Base-by-base conservation (phyloP, 2,329 filamentous ascomycete genomes). In the Exophiala mesophila region DNA sequence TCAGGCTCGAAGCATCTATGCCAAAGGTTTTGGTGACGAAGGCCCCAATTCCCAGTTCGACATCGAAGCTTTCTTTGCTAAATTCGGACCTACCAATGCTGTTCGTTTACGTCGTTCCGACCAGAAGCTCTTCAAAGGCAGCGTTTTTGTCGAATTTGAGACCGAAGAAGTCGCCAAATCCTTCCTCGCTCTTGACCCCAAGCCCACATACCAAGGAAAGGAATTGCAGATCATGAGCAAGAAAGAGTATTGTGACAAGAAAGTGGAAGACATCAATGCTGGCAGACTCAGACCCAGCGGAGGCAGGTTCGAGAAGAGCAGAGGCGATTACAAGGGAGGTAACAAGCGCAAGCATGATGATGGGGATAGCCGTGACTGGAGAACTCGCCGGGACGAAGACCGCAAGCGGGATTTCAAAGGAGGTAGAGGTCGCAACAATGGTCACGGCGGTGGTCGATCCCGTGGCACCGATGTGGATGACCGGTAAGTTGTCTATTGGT, bases 141-240 rank as follows among this genome's bases (percentile, higher is more conserved):
- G 88, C 55, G 87, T 95, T 45, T 97, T 96, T 61, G 87, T 95
- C 53, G 90, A 96, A 66, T 98, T 97, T 64, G 75, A 78, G 49
- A 78, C 78, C 36, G 83, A 88, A 59, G 86, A 94, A 55, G 76
- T 79, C 16, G 82, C 86, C 57, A 76, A 88, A 63, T 80, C 80
- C 45, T 98, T 98, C 68, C 70, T 96, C 48, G 79, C 72, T 10
- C 70, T 88, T 29, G 84, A 94, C 41, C 82, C 86, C 15, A 82
- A 84, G 64, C 92, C 92, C 46, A 78, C 82, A 63, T 98, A 82
- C 80, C 82, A 94, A 64, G 88, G 76, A 38, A 74, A 85, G 54
- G 81, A 87, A 23, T 74, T 97, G 38, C 70, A 81, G 61, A 82
- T 92, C 69, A 89, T 87, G 80, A 82, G 80, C 66, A 98, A 98